Evolutionary conservation across 257 asterid genomes (phyloP).

Genomic region (Linderniella brevidens): DNA sequence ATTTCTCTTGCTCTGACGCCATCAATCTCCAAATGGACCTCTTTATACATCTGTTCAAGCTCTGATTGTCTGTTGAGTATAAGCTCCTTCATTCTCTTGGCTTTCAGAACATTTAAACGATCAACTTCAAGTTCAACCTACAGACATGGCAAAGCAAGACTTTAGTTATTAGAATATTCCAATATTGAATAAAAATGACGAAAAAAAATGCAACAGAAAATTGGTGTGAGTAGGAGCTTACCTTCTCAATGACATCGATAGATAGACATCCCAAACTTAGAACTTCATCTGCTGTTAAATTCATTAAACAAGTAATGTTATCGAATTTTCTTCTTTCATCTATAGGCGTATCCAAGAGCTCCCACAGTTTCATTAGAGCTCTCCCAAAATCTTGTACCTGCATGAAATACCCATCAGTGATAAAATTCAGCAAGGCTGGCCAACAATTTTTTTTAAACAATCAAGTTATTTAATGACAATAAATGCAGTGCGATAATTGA

Average conservation of each 20-base stretch:
- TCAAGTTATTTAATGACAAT: no score
- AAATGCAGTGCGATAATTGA: no score
- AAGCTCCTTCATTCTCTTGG: slow-evolving; percentile 57
- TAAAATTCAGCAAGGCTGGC: no score
- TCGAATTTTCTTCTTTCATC: slow-evolving; percentile 41
- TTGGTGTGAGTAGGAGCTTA: slow-evolving; percentile 12
- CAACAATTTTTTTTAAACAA: no score
- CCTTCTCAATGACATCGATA: slow-evolving; percentile 48
- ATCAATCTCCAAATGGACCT: slow-evolving; percentile 53
- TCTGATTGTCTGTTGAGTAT: slow-evolving; percentile 54
- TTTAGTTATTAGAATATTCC: not conserved
- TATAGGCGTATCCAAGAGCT: slow-evolving; percentile 37
- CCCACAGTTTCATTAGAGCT: slow-evolving; percentile 47
- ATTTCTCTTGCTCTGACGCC: slow-evolving; percentile 29
- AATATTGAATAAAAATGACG: not conserved
- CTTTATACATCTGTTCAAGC: slow-evolving; percentile 48
- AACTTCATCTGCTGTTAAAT: slow-evolving; percentile 25
- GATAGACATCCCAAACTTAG: slow-evolving; percentile 43
- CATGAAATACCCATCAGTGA: slow-evolving; percentile 7
- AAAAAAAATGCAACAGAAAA: slow-evolving; percentile 4
- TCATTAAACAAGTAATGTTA: slow-evolving; percentile 28
- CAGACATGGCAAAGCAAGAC: slow-evolving; percentile 9
- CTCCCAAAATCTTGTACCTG: slow-evolving; percentile 46
- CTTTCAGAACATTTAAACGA: slow-evolving; percentile 38
- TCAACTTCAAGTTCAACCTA: slow-evolving; percentile 54